Percentiles rank a stretch among this genome's conserved stretches.
Conservation (phyloP, 1,284 basidiomycete species). For the Ceratobasidium sp. region DNA sequence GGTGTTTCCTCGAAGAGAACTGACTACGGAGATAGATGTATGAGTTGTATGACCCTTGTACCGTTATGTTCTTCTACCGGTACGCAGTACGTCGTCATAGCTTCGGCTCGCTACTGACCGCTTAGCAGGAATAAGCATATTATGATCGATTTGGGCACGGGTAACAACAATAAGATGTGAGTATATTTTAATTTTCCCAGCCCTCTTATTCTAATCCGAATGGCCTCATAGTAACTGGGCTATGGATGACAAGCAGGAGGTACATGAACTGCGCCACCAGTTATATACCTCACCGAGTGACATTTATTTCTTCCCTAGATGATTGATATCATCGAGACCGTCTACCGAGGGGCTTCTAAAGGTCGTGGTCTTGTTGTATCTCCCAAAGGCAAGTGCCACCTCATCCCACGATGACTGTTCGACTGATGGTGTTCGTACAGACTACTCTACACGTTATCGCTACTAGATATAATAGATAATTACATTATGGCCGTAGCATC, state of each 20-base stretch:
- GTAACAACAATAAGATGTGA: conserved; percentile 99
- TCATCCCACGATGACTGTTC: background rate
- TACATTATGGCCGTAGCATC: no score
- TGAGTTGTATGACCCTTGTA: conserved; percentile 94
- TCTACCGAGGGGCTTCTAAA: conserved; percentile 97
- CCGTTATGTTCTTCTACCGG: conserved; percentile 99
- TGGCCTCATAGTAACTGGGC: conserved; percentile 85
- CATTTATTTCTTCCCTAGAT: conserved; percentile 67
- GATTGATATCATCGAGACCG: conserved; percentile 98
- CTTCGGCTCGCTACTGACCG: conserved; percentile 40
- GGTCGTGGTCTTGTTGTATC: conserved; percentile 98
- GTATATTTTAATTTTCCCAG: conserved; percentile 56
- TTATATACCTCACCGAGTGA: conserved; percentile 23
- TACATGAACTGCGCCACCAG: conserved; percentile 58
- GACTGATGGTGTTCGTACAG: conserved; percentile 59
- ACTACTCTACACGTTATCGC: conserved; percentile 87
- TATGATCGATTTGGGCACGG: conserved; percentile 99
- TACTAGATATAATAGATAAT: conserved; percentile 73
- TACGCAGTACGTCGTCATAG: conserved; percentile 58
- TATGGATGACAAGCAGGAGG: conserved; percentile 97
- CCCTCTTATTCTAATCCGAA: background rate
- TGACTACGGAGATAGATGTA: conserved; percentile 78
- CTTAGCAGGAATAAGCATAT: conserved; percentile 93
- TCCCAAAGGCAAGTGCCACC: conserved; percentile 80
- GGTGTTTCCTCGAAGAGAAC: background rate